Evolutionary conservation across 768 basidiomycete species (phyloP).

Genomic region (Suillus bovinus): DNA sequence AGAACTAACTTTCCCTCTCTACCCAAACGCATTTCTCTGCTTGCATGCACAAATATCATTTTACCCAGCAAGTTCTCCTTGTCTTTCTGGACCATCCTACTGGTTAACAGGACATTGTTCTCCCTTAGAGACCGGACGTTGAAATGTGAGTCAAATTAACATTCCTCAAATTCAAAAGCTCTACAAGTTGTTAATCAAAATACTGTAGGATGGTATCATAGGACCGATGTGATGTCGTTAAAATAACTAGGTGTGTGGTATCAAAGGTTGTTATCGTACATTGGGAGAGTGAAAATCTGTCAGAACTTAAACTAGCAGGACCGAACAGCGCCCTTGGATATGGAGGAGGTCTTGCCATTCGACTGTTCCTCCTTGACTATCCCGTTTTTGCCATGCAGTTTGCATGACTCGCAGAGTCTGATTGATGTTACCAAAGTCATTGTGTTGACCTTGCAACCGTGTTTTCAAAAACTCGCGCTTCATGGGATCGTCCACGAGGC

Average conservation of each 20-base stretch:
- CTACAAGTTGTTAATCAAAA: background rate
- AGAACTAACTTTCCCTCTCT: background rate
- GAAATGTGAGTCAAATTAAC: background rate
- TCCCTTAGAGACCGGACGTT: background rate
- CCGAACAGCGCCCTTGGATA: slow-evolving; percentile 29
- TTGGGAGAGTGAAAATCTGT: background rate
- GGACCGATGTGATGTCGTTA: background rate
- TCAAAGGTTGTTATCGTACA: background rate
- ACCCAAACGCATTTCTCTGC: background rate
- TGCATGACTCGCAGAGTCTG: slow-evolving; percentile 65
- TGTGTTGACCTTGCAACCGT: slow-evolving; percentile 54
- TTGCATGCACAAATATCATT: background rate
- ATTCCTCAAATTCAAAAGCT: background rate
- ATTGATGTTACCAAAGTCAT: slow-evolving; percentile 58
- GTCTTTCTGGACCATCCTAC: background rate
- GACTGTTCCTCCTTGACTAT: slow-evolving; percentile 50
- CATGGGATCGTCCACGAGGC: slow-evolving; percentile 65
- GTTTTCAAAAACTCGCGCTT: slow-evolving; percentile 59
- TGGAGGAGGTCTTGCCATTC: slow-evolving; percentile 60
- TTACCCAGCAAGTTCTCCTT: background rate
- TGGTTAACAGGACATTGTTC: background rate
- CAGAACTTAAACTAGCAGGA: slow-evolving; percentile 30
- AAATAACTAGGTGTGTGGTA: slow-evolving; percentile 11
- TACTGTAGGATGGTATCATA: background rate
- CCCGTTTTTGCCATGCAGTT: slow-evolving; percentile 67